Base-by-base conservation (phyloP, 2,329 filamentous ascomycete genomes). In the Cladosporium sp. region DNA sequence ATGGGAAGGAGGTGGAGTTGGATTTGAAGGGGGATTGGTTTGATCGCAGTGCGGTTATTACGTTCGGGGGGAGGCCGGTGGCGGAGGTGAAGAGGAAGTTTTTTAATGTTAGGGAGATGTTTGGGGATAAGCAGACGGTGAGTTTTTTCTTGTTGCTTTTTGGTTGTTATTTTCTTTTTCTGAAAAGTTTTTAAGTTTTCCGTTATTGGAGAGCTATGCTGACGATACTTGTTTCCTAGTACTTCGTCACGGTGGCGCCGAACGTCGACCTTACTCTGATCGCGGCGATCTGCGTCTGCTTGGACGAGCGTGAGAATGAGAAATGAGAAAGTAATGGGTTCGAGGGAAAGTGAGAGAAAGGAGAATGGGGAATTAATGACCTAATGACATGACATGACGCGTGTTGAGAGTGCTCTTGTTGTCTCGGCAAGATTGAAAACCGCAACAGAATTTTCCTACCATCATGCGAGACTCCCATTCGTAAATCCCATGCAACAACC, bases 231-330 rank as follows among this genome's bases (percentile, higher is more conserved):
- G 4, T 35, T 15, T 35, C 3, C n/a, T 35, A 65, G 62, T 88
- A 88, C 56, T 77, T 73, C 1, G 73, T 88, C 4, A 74, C 73
- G 0, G 74, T 87, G 5, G 82, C 82, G 1, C 80, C 83, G 0
- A 78, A 78, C 13, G 79, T 85, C 6, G 84, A 88, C 59, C 74
- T 85, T 66, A 77, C 80, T 3, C 60, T 87, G 40, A 77, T 87
- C 56, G 79, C 75, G 0, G 84, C 83, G 9, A 70, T 87, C 59
- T 86, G 82, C 61, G 81, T 88, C 46, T 82, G 78, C 53, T 68
- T 87, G 53, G 84, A 87, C 55, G 83, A 86, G 73, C 78, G 77
- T 69, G 78, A 83, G 51, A 78, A 81, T 41, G 74, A 79, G 36
- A 53, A 53, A 32, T 53, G 22, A 27, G 22, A 27, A 27, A 27